phyloP scores from a whole-genome alignment of 139 green algal species.

The Closterium sp. region DNA sequence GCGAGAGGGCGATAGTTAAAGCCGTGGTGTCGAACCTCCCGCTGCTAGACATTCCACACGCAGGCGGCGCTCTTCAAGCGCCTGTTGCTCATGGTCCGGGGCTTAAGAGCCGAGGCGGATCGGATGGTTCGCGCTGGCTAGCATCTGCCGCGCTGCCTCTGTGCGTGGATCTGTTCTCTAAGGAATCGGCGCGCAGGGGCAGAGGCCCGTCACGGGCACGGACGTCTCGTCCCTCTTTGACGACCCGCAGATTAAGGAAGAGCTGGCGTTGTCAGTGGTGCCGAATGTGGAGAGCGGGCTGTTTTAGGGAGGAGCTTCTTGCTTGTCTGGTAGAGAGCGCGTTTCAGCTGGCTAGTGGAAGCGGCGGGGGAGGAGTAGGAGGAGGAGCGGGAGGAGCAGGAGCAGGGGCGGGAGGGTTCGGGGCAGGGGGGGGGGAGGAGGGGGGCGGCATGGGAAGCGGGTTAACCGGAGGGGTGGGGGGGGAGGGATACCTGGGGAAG shows the following conservation, averaged over 20 bases:
- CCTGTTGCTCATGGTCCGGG: conserved; percentile 44
- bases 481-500: not conserved
- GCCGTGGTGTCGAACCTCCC: conserved; percentile 50
- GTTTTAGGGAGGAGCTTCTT: conserved; percentile 44
- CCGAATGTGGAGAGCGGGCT: conserved; percentile 5
- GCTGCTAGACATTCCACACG: conserved; percentile 41
- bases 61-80: conserved; percentile 51
- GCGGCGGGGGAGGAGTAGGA: not conserved
- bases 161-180: conserved; percentile 45
- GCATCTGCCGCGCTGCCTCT: conserved; percentile 44
- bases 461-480: not conserved
- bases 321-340: conserved; percentile 44
- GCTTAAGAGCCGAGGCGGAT: conserved; percentile 40
- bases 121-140: conserved; percentile 48
- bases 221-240: conserved; percentile 49
- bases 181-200: conserved; percentile 30
- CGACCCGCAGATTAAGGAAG: conserved; percentile 28
- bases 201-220: conserved; percentile 38
- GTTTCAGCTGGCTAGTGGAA: conserved; percentile 33
- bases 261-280: conserved; percentile 10
- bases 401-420: conserved; percentile 1
- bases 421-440: not conserved
- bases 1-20: conserved; percentile 46
- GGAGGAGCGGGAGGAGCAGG: not conserved
- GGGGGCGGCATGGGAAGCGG: not conserved